These are phyloP conservation scores for Hansenula sp. DNA, from an alignment of 1,139 yeast genomes.

Conservation along the genomic window DNA sequence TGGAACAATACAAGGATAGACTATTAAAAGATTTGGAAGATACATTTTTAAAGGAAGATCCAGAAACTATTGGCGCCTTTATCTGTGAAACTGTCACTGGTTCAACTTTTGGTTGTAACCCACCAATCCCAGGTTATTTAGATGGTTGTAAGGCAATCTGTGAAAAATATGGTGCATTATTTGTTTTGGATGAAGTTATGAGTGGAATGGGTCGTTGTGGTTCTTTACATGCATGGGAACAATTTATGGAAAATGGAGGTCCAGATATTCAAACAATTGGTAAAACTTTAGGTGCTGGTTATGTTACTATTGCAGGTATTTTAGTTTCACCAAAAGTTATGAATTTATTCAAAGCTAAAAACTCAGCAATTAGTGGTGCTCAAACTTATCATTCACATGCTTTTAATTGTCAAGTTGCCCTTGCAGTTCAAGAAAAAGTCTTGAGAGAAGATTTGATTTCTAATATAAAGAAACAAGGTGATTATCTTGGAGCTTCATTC, in stretches of 20 bases:
- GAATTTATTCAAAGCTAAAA: slow-evolving; percentile 31
- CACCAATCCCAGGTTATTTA: slow-evolving; percentile 54
- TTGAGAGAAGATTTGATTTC: slow-evolving; percentile 38
- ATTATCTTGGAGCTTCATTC: slow-evolving; percentile 40
- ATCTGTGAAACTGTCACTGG: slow-evolving; percentile 56
- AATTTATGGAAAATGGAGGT: slow-evolving; percentile 41
- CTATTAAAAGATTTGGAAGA: slow-evolving; percentile 45
- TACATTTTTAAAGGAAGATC: slow-evolving; percentile 43
- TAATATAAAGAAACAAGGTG: slow-evolving; percentile 47
- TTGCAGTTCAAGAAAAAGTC: slow-evolving; percentile 51
- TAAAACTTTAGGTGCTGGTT: slow-evolving; percentile 62
- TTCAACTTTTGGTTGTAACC: slow-evolving; percentile 51
- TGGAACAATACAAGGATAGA: slow-evolving; percentile 43
- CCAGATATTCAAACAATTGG: slow-evolving; percentile 63
- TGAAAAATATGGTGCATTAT: slow-evolving; percentile 53
- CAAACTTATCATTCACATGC: slow-evolving; percentile 63
- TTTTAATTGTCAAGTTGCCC: slow-evolving; percentile 56
- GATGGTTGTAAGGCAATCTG: slow-evolving; percentile 49
- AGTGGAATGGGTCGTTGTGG: slow-evolving; percentile 61
- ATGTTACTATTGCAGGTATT: slow-evolving; percentile 57
- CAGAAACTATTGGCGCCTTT: slow-evolving; percentile 49
- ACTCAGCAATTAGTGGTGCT: slow-evolving; percentile 41
- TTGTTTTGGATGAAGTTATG: slow-evolving; percentile 63
- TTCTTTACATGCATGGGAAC: slow-evolving; percentile 49
- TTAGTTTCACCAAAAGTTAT: slow-evolving; percentile 45